phyloP scores from a whole-genome alignment of 2,329 filamentous ascomycete genomes.

The Rachicladosporium sp. region DNA sequence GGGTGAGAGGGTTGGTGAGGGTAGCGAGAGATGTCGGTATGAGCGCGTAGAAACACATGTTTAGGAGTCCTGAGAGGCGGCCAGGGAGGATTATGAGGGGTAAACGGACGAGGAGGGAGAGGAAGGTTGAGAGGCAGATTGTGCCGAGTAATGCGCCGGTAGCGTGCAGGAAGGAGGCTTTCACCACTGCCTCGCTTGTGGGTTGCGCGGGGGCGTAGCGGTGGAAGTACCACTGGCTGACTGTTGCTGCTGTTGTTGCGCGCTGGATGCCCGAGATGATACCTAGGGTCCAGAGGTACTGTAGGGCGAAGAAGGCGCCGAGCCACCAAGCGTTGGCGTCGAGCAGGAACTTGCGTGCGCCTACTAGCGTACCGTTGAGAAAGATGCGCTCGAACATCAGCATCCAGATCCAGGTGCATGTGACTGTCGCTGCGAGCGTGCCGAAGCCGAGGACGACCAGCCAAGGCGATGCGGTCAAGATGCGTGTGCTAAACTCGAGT shows the following conservation, averaged over 20 bases:
- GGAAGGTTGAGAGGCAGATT: constrained; percentile 74
- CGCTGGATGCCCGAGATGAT: constrained; percentile 82
- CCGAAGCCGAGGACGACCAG: constrained; percentile 73
- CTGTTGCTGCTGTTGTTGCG: constrained; percentile 82
- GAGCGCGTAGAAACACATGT: constrained; percentile 63
- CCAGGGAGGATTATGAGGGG: constrained; percentile 74
- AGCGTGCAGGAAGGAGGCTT: constrained; percentile 70
- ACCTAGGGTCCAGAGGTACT: constrained; percentile 90
- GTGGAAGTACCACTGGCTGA: constrained; percentile 99
- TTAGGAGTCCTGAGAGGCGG: constrained; percentile 55
- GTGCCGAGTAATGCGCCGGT: constrained; percentile 81
- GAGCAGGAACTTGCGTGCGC: constrained; percentile 60
- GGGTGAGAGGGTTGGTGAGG: constrained; percentile 77
- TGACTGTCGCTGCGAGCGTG: constrained; percentile 60
- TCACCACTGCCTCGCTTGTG: constrained; percentile 67
- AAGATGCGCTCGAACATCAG: constrained; percentile 95
- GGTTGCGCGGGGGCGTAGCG: constrained; percentile 68
- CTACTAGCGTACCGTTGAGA: constrained; percentile 66
- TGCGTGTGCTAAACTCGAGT: constrained; percentile 81
- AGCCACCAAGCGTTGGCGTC: constrained; percentile 89
- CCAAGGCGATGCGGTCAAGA: constrained; percentile 72
- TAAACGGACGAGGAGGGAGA: constrained; percentile 68
- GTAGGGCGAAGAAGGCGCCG: constrained; percentile 78
- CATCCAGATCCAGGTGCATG: constrained; percentile 94
- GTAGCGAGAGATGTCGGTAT: constrained; percentile 76